phyloP scores from a whole-genome alignment of 2,329 filamentous ascomycete species.

The Pyrenophora seminiperda region DNA sequence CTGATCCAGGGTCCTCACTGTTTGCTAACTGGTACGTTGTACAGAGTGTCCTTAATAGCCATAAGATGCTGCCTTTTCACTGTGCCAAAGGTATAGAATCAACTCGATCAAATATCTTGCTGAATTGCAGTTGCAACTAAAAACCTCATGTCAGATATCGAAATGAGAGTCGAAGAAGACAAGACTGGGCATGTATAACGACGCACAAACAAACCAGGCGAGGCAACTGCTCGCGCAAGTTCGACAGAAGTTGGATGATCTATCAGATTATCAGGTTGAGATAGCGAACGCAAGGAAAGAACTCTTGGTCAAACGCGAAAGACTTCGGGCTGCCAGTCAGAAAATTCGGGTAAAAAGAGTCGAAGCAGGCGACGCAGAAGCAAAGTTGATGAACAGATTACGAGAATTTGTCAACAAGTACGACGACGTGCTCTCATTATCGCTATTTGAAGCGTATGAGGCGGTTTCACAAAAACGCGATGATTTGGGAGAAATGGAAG shows the following conservation, averaged over 20 bases:
- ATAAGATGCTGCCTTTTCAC: too few relatives aligned
- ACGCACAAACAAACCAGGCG: background rate
- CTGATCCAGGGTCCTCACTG: too few relatives aligned
- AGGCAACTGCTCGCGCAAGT: background rate
- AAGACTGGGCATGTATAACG: background rate
- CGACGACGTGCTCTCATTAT: background rate
- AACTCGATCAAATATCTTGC: too few relatives aligned
- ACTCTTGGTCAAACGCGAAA: slow-evolving; percentile 6
- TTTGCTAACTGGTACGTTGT: too few relatives aligned
- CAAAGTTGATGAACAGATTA: slow-evolving; percentile 1
- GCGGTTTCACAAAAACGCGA: slow-evolving; percentile 16
- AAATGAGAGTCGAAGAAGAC: background rate
- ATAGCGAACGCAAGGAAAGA: slow-evolving; percentile 7
- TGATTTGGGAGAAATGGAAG: slow-evolving; percentile 23
- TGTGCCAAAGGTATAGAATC: too few relatives aligned
- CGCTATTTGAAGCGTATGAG: background rate
- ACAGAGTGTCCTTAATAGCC: too few relatives aligned
- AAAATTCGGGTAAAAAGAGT: slow-evolving; percentile 1
- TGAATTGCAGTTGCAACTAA: too few relatives aligned
- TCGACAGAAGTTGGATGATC: background rate
- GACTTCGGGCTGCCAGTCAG: background rate
- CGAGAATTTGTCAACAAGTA: background rate
- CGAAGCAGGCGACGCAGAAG: slow-evolving; percentile 1
- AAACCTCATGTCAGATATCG: too few relatives aligned
- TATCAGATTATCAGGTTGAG: slow-evolving; percentile 3